phyloP scores from a whole-genome alignment of 1,284 basidiomycete genomes.

The Ganoderma lucidum region DNA sequence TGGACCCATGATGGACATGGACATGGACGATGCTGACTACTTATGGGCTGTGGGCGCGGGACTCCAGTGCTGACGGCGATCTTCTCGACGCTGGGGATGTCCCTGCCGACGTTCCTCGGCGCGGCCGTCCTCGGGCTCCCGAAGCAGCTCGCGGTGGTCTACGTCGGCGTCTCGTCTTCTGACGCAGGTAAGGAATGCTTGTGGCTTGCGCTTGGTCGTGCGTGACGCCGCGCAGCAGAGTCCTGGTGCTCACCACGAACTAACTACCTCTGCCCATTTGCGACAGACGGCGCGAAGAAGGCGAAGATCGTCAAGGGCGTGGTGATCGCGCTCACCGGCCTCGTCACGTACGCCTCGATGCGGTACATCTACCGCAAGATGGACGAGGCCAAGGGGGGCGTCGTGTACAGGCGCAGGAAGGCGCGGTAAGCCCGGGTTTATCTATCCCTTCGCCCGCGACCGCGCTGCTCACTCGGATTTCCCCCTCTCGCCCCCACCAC shows the following conservation, averaged over 20 bases:
- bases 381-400: slow-evolving; percentile 73
- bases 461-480: background rate
- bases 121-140: slow-evolving; percentile 82
- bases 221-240: too few relatives aligned
- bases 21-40: too few relatives aligned
- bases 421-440: background rate
- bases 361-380: slow-evolving; percentile 85
- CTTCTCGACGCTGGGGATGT: slow-evolving; percentile 84
- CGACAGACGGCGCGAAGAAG: background rate
- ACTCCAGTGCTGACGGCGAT: slow-evolving; percentile 69
- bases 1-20: too few relatives aligned
- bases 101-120: slow-evolving; percentile 70
- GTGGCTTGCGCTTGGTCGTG: background rate
- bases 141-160: slow-evolving; percentile 80
- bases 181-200: background rate
- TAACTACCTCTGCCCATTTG: background rate
- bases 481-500: too few relatives aligned
- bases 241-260: background rate
- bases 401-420: slow-evolving; percentile 74
- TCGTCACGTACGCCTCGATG: slow-evolving; percentile 80
- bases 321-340: slow-evolving; percentile 66
- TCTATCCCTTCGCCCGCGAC: background rate
- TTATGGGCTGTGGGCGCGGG: too few relatives aligned
- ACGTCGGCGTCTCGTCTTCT: slow-evolving; percentile 68
- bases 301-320: slow-evolving; percentile 60